phyloP scores from a whole-genome alignment of 179 eudicot genomes.

The Carnegiea gigantea region DNA sequence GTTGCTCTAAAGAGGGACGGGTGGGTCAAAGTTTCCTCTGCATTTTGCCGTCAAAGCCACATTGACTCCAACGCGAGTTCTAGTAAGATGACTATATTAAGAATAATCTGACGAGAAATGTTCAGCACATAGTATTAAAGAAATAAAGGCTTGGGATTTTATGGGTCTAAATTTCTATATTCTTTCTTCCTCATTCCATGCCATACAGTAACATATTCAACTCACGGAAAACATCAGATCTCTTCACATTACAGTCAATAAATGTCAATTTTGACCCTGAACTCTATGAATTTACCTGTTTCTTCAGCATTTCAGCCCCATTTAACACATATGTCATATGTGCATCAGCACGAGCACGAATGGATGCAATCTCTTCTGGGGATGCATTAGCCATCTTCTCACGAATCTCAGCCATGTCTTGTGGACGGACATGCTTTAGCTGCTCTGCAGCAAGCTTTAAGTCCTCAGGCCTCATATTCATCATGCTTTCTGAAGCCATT shows the following conservation, averaged over 20 bases:
- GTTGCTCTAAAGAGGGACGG: neutral
- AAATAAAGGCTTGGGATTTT: neutral
- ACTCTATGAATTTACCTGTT: constrained; percentile 53
- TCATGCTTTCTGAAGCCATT: constrained; percentile 97
- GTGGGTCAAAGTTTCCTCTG: neutral
- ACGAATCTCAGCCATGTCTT: constrained; percentile 84
- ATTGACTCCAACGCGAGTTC: neutral
- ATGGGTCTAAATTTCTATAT: neutral
- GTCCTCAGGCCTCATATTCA: constrained; percentile 86
- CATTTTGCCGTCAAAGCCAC: neutral
- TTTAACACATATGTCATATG: constrained; percentile 65
- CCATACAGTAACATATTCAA: neutral
- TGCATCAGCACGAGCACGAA: constrained; percentile 78
- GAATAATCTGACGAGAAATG: neutral
- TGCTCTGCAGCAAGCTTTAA: constrained; percentile 86
- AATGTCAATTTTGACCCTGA: neutral
- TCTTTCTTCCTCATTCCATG: neutral
- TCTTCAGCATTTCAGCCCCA: constrained; percentile 85
- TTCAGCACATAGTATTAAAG: neutral
- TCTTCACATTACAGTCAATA: neutral
- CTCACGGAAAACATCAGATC: neutral
- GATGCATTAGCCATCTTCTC: constrained; percentile 94
- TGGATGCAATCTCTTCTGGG: constrained; percentile 85
- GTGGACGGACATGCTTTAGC: constrained; percentile 79
- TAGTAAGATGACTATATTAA: neutral